Percentiles rank a stretch among this genome's conserved stretches.
Conservation (phyloP, 805 yeast species). For the Dipodascus geniculatus region DNA sequence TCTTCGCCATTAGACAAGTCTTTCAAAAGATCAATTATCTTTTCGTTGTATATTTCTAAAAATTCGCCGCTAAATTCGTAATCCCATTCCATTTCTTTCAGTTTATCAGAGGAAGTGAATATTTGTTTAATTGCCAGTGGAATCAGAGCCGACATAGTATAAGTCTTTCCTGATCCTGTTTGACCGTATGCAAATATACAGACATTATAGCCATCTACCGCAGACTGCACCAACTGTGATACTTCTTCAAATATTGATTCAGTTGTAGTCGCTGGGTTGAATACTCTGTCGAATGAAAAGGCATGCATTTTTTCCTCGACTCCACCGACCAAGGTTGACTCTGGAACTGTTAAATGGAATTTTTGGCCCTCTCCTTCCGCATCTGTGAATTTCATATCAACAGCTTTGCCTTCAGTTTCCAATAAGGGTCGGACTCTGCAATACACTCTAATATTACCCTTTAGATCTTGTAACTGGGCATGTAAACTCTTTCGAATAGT, state of each 20-base stretch:
- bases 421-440: slow-evolving; percentile 68
- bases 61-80: slow-evolving; percentile 61
- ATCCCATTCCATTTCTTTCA: slow-evolving; percentile 49
- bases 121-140: slow-evolving; percentile 65
- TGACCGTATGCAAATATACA: slow-evolving; percentile 97
- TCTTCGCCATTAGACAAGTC: slow-evolving; percentile 13
- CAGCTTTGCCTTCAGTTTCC: slow-evolving; percentile 16
- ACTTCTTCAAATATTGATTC: slow-evolving; percentile 67
- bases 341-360: slow-evolving; percentile 16
- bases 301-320: slow-evolving; percentile 20
- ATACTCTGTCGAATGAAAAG: slow-evolving; percentile 73
- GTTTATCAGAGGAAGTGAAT: slow-evolving; percentile 40
- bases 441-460: slow-evolving; percentile 86
- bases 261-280: slow-evolving; percentile 43
- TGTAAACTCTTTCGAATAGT: slow-evolving; percentile 51
- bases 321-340: slow-evolving; percentile 13
- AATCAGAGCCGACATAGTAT: slow-evolving; percentile 77
- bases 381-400: slow-evolving; percentile 27
- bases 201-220: slow-evolving; percentile 81
- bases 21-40: slow-evolving; percentile 54
- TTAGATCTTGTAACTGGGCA: slow-evolving; percentile 67
- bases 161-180: slow-evolving; percentile 92
- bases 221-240: slow-evolving; percentile 73
- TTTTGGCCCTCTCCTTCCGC: slow-evolving; percentile 16
- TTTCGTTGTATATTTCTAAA: slow-evolving; percentile 83